Conservation (phyloP, 2,329 filamentous ascomycete genomes). For the Aspergillus aculeatus region DNA sequence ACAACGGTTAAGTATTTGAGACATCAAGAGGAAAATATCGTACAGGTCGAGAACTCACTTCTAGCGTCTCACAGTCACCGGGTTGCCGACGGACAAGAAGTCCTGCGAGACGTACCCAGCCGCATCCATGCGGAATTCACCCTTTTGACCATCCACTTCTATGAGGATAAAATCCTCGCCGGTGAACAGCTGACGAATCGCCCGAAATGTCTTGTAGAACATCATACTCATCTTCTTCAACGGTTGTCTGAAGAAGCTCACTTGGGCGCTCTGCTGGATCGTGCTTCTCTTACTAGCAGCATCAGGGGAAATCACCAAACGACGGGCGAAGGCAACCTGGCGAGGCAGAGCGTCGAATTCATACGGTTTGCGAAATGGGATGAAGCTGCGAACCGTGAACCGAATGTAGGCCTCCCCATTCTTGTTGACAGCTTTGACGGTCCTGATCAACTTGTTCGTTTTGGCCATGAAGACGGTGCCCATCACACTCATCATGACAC, state of each 20-base stretch:
- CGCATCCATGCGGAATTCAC: conserved; percentile 39
- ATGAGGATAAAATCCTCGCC: conserved; percentile 42
- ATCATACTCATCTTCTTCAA: conserved; percentile 29
- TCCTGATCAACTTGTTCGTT: conserved; percentile 57
- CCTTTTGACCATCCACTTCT: conserved; percentile 36
- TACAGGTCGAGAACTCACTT: not conserved
- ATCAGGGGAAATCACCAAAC: conserved; percentile 31
- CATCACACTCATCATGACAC: conserved; percentile 59
- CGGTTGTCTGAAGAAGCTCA: conserved; percentile 36
- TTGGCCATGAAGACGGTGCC: conserved; percentile 61
- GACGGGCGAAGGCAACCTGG: conserved; percentile 36
- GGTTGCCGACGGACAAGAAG: conserved; percentile 35
- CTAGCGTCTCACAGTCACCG: conserved; percentile 17
- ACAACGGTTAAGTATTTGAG: conserved; percentile 11
- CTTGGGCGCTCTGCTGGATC: conserved; percentile 13
- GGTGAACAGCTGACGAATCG: conserved; percentile 40
- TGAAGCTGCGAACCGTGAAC: conserved; percentile 37
- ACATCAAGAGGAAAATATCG: conserved; percentile 12
- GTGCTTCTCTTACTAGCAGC: conserved; percentile 18
- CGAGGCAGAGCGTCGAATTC: conserved; percentile 34
- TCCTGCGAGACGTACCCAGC: conserved; percentile 37
- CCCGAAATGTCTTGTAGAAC: conserved; percentile 34
- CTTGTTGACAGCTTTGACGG: conserved; percentile 53
- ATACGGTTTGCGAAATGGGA: conserved; percentile 40
- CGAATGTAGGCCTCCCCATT: conserved; percentile 33